These are phyloP conservation scores for Daldinia grandis DNA, from an alignment of 495 filamentous ascomycete genomes.

Conservation along the genomic window DNA sequence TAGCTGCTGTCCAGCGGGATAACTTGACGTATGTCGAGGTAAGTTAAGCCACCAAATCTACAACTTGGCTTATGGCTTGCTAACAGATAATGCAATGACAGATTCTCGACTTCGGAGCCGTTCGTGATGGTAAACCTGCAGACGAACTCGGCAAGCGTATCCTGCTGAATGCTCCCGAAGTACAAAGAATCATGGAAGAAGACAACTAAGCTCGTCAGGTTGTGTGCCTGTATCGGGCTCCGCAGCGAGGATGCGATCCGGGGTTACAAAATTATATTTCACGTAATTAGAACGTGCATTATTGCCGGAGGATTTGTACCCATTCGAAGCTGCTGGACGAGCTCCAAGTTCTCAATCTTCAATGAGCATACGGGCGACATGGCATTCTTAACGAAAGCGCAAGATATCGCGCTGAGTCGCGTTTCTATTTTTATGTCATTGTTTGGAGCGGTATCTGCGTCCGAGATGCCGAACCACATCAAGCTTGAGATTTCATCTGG, in stretches of 20 bases:
- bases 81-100: slow-evolving; percentile 46
- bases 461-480: not conserved
- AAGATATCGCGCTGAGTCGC: not conserved
- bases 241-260: too few species aligned
- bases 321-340: not conserved
- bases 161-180: slow-evolving; percentile 72
- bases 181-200: slow-evolving; percentile 58
- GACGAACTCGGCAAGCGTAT: slow-evolving; percentile 82
- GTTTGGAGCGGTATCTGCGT: not conserved
- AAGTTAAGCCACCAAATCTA: slow-evolving; percentile 43
- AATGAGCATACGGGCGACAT: not conserved
- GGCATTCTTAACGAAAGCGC: not conserved
- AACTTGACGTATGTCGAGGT: slow-evolving; percentile 96
- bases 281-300: not conserved
- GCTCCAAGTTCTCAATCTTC: not conserved
- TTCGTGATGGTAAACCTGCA: slow-evolving; percentile 77
- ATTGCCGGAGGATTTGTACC: not conserved
- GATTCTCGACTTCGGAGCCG: slow-evolving; percentile 93
- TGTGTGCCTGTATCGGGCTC: not conserved
- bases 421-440: not conserved
- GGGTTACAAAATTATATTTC: not conserved
- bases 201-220: slow-evolving; percentile 39
- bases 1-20: slow-evolving; percentile 94
- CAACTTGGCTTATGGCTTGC: not conserved
- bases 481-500: not conserved